A percentile compares a stretch with the other conserved stretches of the same genome.
These are phyloP conservation scores for Bimuria novae-zelandiae DNA, from an alignment of 2,329 filamentous ascomycete genomes.

Conservation along the genomic window DNA sequence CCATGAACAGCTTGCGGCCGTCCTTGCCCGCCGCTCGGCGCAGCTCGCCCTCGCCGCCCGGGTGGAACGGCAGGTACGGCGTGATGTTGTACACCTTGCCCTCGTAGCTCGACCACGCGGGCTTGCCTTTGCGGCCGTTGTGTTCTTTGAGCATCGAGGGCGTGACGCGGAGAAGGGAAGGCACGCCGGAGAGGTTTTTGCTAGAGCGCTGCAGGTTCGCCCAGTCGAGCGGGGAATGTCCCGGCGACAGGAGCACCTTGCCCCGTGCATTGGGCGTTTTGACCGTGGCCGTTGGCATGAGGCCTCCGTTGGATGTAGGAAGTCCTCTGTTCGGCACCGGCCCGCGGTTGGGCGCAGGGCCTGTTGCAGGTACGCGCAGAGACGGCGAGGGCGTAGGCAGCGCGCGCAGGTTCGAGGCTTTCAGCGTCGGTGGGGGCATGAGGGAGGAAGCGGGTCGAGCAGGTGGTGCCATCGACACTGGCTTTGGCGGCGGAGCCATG, in stretches of 20 bases:
- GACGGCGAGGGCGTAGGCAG: slow-evolving; percentile 34
- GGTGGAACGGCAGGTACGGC: slow-evolving; percentile 88
- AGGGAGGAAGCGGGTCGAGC: slow-evolving; percentile 33
- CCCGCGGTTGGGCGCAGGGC: slow-evolving; percentile 55
- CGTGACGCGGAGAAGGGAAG: slow-evolving; percentile 71
- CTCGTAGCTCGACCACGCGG: slow-evolving; percentile 88
- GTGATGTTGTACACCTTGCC: slow-evolving; percentile 94
- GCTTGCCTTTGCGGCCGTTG: slow-evolving; percentile 80
- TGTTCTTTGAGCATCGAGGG: slow-evolving; percentile 77
- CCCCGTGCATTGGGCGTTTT: slow-evolving; percentile 52
- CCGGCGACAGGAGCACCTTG: slow-evolving; percentile 83
- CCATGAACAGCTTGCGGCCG: slow-evolving; percentile 64
- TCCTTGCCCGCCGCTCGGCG: slow-evolving; percentile 80
- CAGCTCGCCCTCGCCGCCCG: slow-evolving; percentile 79
- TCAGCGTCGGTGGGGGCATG: slow-evolving; percentile 43
- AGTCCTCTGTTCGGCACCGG: slow-evolving; percentile 49
- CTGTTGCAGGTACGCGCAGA: slow-evolving; percentile 50
- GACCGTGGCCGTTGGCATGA: slow-evolving; percentile 36
- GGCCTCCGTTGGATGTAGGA: slow-evolving; percentile 47
- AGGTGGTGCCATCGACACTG: slow-evolving; percentile 43
- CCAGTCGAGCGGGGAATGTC: slow-evolving; percentile 96
- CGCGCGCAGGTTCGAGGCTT: slow-evolving; percentile 43
- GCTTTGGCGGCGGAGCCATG: slow-evolving; percentile 23
- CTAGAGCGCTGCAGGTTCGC: slow-evolving; percentile 80
- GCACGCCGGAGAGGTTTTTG: slow-evolving; percentile 53